phyloP scores from a whole-genome alignment of 306 rosid species.

The Dryas drummondii region DNA sequence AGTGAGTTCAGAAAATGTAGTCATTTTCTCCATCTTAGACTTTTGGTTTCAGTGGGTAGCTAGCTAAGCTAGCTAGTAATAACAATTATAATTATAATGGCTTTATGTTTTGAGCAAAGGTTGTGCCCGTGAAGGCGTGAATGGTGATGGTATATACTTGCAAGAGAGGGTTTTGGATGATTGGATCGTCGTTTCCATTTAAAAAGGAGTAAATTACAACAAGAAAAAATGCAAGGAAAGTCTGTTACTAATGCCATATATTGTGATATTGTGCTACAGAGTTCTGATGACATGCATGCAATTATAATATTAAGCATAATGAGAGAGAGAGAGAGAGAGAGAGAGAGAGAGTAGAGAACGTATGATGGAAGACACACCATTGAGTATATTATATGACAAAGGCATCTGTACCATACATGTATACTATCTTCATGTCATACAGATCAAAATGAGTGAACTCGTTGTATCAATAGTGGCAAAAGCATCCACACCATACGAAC shows the following conservation, averaged over 20 bases:
- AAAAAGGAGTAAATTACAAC: neutral
- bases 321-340: too few relatives aligned
- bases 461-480: too few relatives aligned
- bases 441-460: too few relatives aligned
- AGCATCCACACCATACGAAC: too few relatives aligned
- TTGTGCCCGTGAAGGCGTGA: neutral
- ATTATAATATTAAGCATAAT: neutral
- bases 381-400: too few relatives aligned
- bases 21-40: conserved; percentile 3
- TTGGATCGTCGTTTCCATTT: neutral
- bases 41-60: conserved; percentile 20
- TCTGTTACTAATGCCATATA: too few relatives aligned
- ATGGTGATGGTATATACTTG: neutral
- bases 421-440: too few relatives aligned
- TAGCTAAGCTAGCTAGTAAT: neutral
- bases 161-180: neutral
- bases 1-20: neutral
- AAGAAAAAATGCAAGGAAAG: neutral
- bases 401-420: too few relatives aligned
- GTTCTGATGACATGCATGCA: neutral
- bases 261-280: neutral
- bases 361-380: too few relatives aligned
- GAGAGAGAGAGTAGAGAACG: too few relatives aligned
- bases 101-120: conserved; percentile 13
- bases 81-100: neutral